A percentile compares a stretch with the other conserved stretches of the same genome.
phyloP scores from a whole-genome alignment of 345 rosid genomes.

The Erucastrum elatum region DNA sequence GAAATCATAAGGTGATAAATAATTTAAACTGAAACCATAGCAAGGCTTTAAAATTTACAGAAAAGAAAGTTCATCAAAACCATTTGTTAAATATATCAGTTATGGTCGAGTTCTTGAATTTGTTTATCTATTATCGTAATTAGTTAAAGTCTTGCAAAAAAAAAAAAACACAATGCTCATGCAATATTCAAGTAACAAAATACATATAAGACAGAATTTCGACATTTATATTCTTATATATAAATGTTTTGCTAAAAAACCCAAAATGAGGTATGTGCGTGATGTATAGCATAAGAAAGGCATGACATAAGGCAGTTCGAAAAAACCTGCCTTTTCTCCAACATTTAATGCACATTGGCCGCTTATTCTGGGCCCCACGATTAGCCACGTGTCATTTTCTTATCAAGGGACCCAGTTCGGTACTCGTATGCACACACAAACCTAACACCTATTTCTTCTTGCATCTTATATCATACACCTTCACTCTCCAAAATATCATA shows the following conservation, averaged over 20 bases:
- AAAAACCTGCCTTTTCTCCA: conserved; percentile 41
- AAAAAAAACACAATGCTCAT: conserved; percentile 1
- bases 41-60: background rate
- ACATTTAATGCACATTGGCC: conserved; percentile 40
- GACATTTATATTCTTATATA: conserved; percentile 3
- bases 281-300: conserved; percentile 49
- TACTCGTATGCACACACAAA: conserved; percentile 39
- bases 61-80: background rate
- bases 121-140: background rate
- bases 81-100: background rate
- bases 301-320: conserved; percentile 54
- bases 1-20: background rate
- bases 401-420: conserved; percentile 32
- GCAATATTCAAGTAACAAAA: background rate
- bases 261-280: conserved; percentile 39
- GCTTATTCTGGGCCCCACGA: conserved; percentile 42
- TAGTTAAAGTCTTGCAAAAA: background rate
- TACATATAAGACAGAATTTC: background rate
- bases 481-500: conserved; percentile 19
- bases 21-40: background rate
- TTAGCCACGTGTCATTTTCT: conserved; percentile 40
- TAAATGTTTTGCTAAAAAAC: background rate
- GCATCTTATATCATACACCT: conserved; percentile 30
- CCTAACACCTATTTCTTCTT: conserved; percentile 34
- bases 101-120: background rate